phyloP scores from a whole-genome alignment of 169 alveolate genomes.

The Plasmodium reichenowi region DNA sequence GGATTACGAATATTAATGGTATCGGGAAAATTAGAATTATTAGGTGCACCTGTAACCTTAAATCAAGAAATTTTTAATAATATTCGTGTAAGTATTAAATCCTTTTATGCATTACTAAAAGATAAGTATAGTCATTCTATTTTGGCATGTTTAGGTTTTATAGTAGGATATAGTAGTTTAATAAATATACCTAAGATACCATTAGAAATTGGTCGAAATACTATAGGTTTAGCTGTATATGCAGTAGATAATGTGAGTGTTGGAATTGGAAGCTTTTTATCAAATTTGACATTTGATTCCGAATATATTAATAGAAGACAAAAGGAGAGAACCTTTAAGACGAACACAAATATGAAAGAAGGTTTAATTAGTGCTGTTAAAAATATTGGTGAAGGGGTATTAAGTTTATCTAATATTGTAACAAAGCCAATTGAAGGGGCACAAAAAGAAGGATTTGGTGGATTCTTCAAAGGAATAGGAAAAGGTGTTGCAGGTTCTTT shows the following conservation, averaged over 20 bases:
- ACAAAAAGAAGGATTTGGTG: slow-evolving; percentile 92
- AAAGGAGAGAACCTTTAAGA: slow-evolving; percentile 79
- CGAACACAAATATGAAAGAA: slow-evolving; percentile 86
- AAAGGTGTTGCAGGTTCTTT: slow-evolving; percentile 93
- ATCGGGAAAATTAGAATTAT: slow-evolving; percentile 82
- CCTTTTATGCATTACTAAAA: slow-evolving; percentile 86
- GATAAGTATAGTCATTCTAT: slow-evolving; percentile 88
- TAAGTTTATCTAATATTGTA: slow-evolving; percentile 90
- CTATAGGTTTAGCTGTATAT: slow-evolving; percentile 90
- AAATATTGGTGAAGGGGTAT: slow-evolving; percentile 91
- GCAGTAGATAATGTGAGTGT: slow-evolving; percentile 92
- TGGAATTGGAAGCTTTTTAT: slow-evolving; percentile 88
- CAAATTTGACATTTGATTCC: slow-evolving; percentile 91
- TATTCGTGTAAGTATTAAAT: slow-evolving; percentile 83
- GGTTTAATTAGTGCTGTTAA: slow-evolving; percentile 90
- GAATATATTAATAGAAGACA: slow-evolving; percentile 92
- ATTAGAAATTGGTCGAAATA: slow-evolving; percentile 89
- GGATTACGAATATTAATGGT: slow-evolving; percentile 87
- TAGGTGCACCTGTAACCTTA: slow-evolving; percentile 90
- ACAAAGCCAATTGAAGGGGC: slow-evolving; percentile 94
- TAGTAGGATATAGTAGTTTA: slow-evolving; percentile 92
- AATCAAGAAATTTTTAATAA: slow-evolving; percentile 86
- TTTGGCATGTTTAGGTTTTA: slow-evolving; percentile 85
- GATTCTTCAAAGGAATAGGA: slow-evolving; percentile 92
- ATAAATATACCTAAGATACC: slow-evolving; percentile 92